A percentile compares a stretch with the other conserved stretches of the same genome.
Evolutionary conservation across 495 filamentous ascomycete genomes (phyloP).

Genomic region (Aspergillus asperescens): DNA sequence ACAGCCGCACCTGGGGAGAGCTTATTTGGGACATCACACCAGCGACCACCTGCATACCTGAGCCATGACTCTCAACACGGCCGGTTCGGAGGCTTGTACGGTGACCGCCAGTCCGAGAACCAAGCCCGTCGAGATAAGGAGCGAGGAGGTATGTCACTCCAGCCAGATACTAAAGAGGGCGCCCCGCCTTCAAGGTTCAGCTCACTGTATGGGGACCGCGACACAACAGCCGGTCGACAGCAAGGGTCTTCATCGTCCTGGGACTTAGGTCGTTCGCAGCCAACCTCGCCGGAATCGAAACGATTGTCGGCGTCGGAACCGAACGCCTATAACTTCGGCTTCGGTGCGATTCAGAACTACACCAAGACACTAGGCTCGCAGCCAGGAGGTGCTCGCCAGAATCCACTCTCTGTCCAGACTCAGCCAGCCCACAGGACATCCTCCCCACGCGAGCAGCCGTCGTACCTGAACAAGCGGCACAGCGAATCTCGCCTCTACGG

Average conservation of each 20-base stretch:
- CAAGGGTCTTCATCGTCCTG: slow-evolving; percentile 25
- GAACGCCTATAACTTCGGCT: slow-evolving; percentile 31
- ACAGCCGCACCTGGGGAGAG: slow-evolving; percentile 25
- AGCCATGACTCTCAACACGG: slow-evolving; percentile 29
- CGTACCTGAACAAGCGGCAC: slow-evolving; percentile 32
- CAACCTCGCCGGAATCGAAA: slow-evolving; percentile 38
- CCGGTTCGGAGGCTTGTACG: slow-evolving; percentile 32
- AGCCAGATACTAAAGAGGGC: slow-evolving; percentile 29
- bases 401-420: slow-evolving; percentile 31
- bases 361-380: slow-evolving; percentile 45
- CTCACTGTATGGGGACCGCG: slow-evolving; percentile 34
- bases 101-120: slow-evolving; percentile 44
- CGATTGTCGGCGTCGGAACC: slow-evolving; percentile 34
- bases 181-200: slow-evolving; percentile 26
- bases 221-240: slow-evolving; percentile 26
- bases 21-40: slow-evolving; percentile 19
- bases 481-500: slow-evolving; percentile 28
- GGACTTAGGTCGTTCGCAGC: slow-evolving; percentile 39
- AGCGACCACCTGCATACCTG: slow-evolving; percentile 28
- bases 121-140: slow-evolving; percentile 37
- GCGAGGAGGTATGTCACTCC: slow-evolving; percentile 24
- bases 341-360: slow-evolving; percentile 45
- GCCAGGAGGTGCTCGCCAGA: slow-evolving; percentile 30
- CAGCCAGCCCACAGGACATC: slow-evolving; percentile 32
- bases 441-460: slow-evolving; percentile 33